Base-by-base conservation (phyloP, 805 yeast species). In the Teunomyces gatunensis region DNA sequence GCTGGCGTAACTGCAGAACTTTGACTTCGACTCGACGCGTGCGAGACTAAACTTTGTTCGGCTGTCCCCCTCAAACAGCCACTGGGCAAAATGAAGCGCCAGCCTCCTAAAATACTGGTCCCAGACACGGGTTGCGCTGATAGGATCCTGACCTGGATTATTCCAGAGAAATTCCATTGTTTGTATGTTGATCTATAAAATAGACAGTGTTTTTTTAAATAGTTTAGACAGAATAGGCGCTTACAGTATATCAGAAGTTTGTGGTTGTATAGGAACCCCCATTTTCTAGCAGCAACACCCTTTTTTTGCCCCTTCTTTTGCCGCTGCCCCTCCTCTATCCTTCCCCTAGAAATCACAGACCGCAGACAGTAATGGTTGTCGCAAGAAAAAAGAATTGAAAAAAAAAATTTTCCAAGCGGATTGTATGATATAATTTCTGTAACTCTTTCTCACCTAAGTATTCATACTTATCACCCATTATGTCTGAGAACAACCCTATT, bases 401-500 rank as follows among this genome's bases (percentile, higher is more conserved):
- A 40, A 32, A 32, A 40, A 40, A 40, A 27, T 40, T 40, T 40
- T 40, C 43, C 28, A 18, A 40, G 21, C 43, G 34, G 25, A 28
- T 28, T 28, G 34, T 40, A 28, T 40, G 43, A 40, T 28, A 40
- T 40, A 40, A 28, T 36, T 47, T 43, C 44, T 39, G 47, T 45
- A 36, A 32, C 48, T 44, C 47, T 28, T 39, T 37, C 42, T 35
- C 47, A 18, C 18, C 42, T n/a, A 34, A 23, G 35, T 39, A 42
- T 33, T 46, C 33, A 35, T 32, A 36, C 35, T 47, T 32, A 48
- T 44, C 51, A 40, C 25, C 34, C 41, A 50, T 28, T 33, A 55
- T 55, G 57, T 35, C 59, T 46, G 57, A 55, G 49, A 53, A 51
- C 47, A 57, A 43, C 33, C 48, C 47, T 35, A 47, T 49, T 18